These are phyloP conservation scores for Zygosaccharomyces pseudorouxii DNA, from an alignment of 805 yeast species.

Conservation along the genomic window DNA sequence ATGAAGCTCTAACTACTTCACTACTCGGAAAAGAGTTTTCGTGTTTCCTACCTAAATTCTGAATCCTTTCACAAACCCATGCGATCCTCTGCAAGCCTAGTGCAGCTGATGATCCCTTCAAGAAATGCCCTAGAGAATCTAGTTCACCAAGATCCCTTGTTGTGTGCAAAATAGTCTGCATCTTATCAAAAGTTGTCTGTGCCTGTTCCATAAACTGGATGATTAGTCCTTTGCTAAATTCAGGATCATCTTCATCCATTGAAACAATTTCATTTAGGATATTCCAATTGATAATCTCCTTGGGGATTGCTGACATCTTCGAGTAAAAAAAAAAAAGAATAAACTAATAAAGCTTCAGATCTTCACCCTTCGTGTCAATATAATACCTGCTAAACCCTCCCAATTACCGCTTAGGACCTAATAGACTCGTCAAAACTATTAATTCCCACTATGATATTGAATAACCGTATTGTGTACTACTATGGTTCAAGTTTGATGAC, in stretches of 20 bases:
- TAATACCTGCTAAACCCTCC: too few species aligned
- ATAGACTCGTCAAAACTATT: background rate
- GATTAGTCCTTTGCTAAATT: constrained; percentile 73
- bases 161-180: constrained; percentile 44
- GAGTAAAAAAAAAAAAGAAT: background rate
- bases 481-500: background rate
- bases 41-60: constrained; percentile 64
- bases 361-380: too few species aligned
- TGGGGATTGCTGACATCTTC: constrained; percentile 23
- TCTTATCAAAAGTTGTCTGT: constrained; percentile 65
- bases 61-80: constrained; percentile 87
- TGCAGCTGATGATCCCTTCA: constrained; percentile 94
- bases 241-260: constrained; percentile 97
- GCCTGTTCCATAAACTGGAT: constrained; percentile 89
- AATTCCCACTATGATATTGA: background rate
- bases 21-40: constrained; percentile 26
- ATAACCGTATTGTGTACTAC: background rate
- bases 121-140: constrained; percentile 80
- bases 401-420: background rate
- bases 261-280: constrained; percentile 82
- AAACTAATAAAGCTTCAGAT: too few species aligned
- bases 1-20: constrained; percentile 9
- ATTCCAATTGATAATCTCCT: constrained; percentile 80
- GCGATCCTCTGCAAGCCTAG: constrained; percentile 80
- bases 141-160: constrained; percentile 50